Percentiles rank a stretch among this genome's conserved stretches.
Conservation (phyloP, 306 rosid species). For the Vicia villosa region DNA sequence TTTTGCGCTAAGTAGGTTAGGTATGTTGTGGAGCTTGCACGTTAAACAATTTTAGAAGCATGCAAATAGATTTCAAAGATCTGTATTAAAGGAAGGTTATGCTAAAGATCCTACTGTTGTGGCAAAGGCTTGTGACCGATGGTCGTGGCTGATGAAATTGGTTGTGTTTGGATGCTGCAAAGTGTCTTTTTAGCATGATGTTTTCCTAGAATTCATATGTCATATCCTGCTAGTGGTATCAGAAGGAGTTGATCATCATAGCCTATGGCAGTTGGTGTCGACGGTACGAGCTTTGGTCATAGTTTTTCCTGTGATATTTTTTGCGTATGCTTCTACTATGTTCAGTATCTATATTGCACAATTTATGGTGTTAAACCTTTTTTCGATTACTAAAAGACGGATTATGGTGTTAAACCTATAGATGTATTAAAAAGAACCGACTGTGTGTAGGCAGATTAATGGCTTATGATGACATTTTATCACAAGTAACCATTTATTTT, state of each 20-base stretch:
- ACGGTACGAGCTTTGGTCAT: slow-evolving; percentile 51
- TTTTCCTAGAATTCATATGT: slow-evolving; percentile 40
- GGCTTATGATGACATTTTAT: no score
- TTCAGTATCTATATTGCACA: neutral
- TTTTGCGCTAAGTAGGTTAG: no score
- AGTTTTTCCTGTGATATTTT: slow-evolving; percentile 2
- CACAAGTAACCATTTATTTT: no score
- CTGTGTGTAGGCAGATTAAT: slow-evolving; percentile 64
- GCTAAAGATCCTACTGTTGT: no score
- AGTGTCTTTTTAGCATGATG: slow-evolving; percentile 60
- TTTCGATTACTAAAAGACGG: no score
- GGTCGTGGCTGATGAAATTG: slow-evolving; percentile 41
- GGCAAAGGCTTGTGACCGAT: no score
- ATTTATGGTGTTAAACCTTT: no score
- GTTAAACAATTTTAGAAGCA: no score
- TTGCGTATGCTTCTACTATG: slow-evolving; percentile 20
- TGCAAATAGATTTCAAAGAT: no score
- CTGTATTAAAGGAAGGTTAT: no score
- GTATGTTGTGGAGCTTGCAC: no score
- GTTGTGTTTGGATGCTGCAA: slow-evolving; percentile 63
- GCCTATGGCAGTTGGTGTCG: slow-evolving; percentile 78
- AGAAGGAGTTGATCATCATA: slow-evolving; percentile 73
- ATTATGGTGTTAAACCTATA: neutral
- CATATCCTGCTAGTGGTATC: slow-evolving; percentile 51
- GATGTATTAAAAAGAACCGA: neutral